These are phyloP conservation scores for Manihot esculenta DNA, from an alignment of 441 rosid species.

Conservation along the genomic window DNA sequence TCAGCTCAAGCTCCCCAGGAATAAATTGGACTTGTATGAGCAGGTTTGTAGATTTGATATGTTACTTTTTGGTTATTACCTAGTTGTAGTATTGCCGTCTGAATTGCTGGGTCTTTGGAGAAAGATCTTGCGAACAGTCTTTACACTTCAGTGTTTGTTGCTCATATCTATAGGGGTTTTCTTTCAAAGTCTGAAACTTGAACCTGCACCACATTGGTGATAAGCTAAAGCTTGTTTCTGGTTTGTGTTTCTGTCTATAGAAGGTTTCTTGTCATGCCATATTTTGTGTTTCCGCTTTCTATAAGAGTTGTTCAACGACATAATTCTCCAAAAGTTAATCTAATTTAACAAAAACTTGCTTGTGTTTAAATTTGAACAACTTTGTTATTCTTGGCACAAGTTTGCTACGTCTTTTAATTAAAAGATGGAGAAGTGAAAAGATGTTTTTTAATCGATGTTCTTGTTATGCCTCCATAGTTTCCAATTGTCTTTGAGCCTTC, in stretches of 20 bases:
- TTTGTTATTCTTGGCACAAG: neutral
- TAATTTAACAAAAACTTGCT: neutral
- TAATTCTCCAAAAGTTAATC: neutral
- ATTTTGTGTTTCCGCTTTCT: neutral
- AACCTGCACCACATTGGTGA: neutral
- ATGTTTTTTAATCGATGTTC: neutral
- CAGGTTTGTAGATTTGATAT: conserved; percentile 48
- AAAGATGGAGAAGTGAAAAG: neutral
- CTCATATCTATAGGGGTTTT: neutral
- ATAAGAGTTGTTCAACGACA: neutral
- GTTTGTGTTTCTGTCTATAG: neutral
- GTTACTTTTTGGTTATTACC: neutral
- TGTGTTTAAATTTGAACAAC: neutral
- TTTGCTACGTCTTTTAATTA: neutral
- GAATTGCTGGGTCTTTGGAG: neutral
- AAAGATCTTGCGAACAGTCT: neutral
- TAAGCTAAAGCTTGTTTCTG: neutral
- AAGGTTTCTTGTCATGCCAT: neutral
- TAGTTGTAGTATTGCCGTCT: neutral
- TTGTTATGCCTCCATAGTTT: neutral
- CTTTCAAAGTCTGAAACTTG: neutral
- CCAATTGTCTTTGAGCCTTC: too few species aligned
- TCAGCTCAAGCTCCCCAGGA: conserved; percentile 94
- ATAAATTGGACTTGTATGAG: conserved; percentile 85
- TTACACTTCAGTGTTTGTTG: neutral